Percentiles rank a stretch among this genome's conserved stretches.
Conservation (phyloP, 768 basidiomycete species). For the Leucocoprinus leucothites region DNA sequence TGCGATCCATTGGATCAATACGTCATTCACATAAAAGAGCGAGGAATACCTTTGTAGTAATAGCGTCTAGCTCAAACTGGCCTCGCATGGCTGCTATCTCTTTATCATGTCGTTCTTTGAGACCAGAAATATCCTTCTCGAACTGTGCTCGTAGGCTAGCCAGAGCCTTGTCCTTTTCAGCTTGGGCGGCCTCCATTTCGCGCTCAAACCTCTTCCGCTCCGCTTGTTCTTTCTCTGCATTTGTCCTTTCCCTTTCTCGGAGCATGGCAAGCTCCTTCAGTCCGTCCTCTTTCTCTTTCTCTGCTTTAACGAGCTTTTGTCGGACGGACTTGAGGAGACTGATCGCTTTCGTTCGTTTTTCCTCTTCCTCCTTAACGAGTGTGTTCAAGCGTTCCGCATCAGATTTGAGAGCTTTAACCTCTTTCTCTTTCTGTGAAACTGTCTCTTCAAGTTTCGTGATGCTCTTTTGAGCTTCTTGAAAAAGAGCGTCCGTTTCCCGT, state of each 20-base stretch:
- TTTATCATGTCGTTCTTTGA: conserved; percentile 71
- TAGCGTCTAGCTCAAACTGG: conserved; percentile 76
- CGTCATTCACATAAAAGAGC: background rate
- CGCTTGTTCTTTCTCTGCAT: conserved; percentile 51
- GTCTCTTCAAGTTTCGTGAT: conserved; percentile 47
- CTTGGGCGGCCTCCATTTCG: conserved; percentile 59
- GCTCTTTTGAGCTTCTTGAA: conserved; percentile 54
- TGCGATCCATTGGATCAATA: conserved; percentile 26
- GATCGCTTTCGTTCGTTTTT: conserved; percentile 94
- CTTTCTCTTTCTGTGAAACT: conserved; percentile 45
- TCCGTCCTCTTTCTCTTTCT: conserved; percentile 88
- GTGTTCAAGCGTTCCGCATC: conserved; percentile 63
- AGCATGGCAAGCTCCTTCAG: conserved; percentile 50
- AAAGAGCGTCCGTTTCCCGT: conserved; percentile 64
- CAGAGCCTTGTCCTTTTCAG: conserved; percentile 61
- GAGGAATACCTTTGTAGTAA: conserved; percentile 61
- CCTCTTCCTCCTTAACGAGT: conserved; percentile 88
- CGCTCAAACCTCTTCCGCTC: conserved; percentile 54
- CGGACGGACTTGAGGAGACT: conserved; percentile 92
- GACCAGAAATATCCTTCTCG: conserved; percentile 61
- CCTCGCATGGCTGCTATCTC: conserved; percentile 63
- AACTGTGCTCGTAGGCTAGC: conserved; percentile 61
- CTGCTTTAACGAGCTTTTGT: conserved; percentile 93
- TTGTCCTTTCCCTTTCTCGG: conserved; percentile 52
- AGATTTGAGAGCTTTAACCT: conserved; percentile 54